Evolutionary conservation across 2,329 filamentous ascomycete species (phyloP).

Genomic region (Cytospora schulzeri): DNA sequence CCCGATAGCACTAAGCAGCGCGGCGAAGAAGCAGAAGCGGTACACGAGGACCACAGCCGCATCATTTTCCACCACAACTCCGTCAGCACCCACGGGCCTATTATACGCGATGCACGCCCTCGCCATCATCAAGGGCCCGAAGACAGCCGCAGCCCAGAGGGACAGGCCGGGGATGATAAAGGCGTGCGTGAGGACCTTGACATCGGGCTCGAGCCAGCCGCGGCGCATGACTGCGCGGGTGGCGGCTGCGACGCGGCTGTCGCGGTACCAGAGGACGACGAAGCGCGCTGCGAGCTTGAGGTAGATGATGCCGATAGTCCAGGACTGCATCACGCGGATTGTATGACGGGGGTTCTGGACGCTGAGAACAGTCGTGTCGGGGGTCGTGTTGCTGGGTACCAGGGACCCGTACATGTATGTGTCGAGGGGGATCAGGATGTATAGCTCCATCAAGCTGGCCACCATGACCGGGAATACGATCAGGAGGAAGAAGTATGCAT

Average conservation of each 20-base stretch:
- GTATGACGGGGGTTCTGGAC: constrained; percentile 58
- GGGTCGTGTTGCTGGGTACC: constrained; percentile 29
- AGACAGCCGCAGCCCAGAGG: constrained; percentile 63
- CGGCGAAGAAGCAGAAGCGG: constrained; percentile 70
- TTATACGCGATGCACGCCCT: constrained; percentile 48
- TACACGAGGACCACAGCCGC: constrained; percentile 46
- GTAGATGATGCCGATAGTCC: constrained; percentile 91
- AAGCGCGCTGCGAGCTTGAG: constrained; percentile 76
- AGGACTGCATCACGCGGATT: constrained; percentile 87
- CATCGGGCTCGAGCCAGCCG: constrained; percentile 79
- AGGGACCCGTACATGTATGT: constrained; percentile 63
- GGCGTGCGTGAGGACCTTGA: constrained; percentile 76
- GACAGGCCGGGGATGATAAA: constrained; percentile 77
- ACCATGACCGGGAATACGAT: constrained; percentile 82
- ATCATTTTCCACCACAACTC: constrained; percentile 28
- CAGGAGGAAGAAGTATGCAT: constrained; percentile 74
- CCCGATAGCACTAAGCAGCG: constrained; percentile 52
- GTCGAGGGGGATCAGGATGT: constrained; percentile 83
- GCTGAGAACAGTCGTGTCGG: constrained; percentile 32
- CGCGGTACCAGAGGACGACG: constrained; percentile 66
- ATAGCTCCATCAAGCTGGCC: constrained; percentile 81
- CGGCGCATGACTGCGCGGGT: constrained; percentile 72
- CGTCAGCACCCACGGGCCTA: constrained; percentile 25
- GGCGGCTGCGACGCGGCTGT: constrained; percentile 72
- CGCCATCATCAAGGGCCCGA: constrained; percentile 64